Evolutionary conservation across 179 eudicot genomes (phyloP).

Genomic region (Corrigiola litoralis): DNA sequence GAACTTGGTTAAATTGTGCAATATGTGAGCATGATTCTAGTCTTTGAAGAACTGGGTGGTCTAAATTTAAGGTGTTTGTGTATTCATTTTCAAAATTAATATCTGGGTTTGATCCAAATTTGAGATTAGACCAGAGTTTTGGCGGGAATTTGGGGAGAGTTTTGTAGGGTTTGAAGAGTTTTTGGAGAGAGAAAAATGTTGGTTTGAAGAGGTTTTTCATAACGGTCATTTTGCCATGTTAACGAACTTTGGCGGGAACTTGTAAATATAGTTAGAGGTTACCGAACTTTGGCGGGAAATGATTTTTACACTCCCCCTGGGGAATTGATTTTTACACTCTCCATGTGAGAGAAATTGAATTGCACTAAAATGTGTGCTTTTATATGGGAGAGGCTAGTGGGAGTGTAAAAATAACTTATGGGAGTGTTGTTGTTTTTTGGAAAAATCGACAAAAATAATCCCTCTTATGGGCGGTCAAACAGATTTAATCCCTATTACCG

Average conservation of each 20-base stretch:
- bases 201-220: slow-evolving; percentile 14
- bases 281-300: no score
- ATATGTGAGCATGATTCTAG: slow-evolving; percentile 32
- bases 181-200: slow-evolving; percentile 29
- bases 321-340: no score
- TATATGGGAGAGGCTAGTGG: no score
- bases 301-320: no score
- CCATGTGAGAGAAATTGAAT: no score
- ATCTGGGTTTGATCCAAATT: slow-evolving; percentile 3
- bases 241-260: slow-evolving; percentile 17
- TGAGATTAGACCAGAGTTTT: slow-evolving; percentile 29
- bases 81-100: neutral
- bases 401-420: no score
- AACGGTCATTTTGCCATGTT: slow-evolving; percentile 30
- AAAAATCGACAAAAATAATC: no score
- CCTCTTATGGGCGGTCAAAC: no score
- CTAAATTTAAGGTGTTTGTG: slow-evolving; percentile 23
- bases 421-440: no score
- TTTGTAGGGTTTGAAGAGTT: slow-evolving; percentile 39
- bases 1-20: slow-evolving; percentile 43
- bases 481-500: no score
- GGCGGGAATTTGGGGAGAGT: slow-evolving; percentile 31
- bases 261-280: no score
- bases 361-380: no score
- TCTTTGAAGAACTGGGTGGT: slow-evolving; percentile 44